Conservation (phyloP, 2,329 filamentous ascomycete genomes). For the Aureobasidium sp. region DNA sequence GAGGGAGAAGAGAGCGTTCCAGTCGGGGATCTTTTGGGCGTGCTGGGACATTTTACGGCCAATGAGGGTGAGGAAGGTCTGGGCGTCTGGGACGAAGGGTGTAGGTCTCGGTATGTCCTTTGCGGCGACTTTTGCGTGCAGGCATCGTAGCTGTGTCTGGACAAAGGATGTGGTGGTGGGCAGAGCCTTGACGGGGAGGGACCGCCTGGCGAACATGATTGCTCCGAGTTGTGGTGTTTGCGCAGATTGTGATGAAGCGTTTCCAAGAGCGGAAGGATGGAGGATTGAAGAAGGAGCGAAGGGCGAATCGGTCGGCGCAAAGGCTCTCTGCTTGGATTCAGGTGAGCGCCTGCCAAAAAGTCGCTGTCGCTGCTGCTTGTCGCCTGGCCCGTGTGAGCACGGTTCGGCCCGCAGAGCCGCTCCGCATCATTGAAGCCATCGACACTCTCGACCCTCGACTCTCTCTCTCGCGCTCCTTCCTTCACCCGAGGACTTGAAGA, state of each 20-base stretch:
- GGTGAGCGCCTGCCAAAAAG: constrained; percentile 1
- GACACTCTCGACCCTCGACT: not conserved
- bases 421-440: not conserved
- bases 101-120: constrained; percentile 60
- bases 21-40: constrained; percentile 77
- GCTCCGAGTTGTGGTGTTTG: not conserved
- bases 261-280: not conserved
- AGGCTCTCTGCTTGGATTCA: not conserved
- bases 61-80: constrained; percentile 83
- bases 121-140: constrained; percentile 34
- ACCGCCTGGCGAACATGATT: constrained; percentile 13
- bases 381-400: not conserved
- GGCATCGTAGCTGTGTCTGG: constrained; percentile 22
- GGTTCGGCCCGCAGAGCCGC: constrained; percentile 12
- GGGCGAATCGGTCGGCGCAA: not conserved
- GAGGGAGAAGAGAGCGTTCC: constrained; percentile 82
- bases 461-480: not conserved
- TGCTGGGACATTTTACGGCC: constrained; percentile 79
- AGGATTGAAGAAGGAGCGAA: not conserved
- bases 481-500: not conserved
- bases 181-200: constrained; percentile 1
- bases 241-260: not conserved
- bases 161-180: constrained; percentile 5
- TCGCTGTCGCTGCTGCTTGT: constrained; percentile 4
- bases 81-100: constrained; percentile 75